phyloP scores from a whole-genome alignment of 2,329 filamentous ascomycete genomes.

The Colletotrichum lupini region DNA sequence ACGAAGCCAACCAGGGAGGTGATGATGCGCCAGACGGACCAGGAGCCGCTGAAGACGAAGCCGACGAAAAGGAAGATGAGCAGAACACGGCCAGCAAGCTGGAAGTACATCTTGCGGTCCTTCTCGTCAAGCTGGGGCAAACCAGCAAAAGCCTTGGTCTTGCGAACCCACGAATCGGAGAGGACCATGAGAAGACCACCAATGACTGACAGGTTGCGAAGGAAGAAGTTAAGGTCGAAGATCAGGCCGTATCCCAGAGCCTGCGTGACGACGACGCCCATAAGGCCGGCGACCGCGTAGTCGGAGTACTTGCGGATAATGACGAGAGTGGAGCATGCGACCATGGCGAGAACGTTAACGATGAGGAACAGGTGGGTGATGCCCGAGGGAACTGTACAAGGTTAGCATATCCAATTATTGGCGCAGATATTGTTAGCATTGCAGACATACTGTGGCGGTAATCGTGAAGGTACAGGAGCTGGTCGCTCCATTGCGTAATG shows the following conservation, averaged over 20 bases:
- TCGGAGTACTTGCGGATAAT: conserved; percentile 94
- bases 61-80: conserved; percentile 98
- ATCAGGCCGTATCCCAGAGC: conserved; percentile 97
- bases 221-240: conserved; percentile 99
- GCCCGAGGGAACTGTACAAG: conserved; percentile 78
- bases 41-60: conserved; percentile 94
- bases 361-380: conserved; percentile 94
- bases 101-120: conserved; percentile 99
- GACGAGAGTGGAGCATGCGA: conserved; percentile 82
- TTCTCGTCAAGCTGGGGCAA: conserved; percentile 96
- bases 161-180: conserved; percentile 97
- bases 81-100: conserved; percentile 93
- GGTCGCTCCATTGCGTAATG: conserved; percentile 96
- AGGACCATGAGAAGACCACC: conserved; percentile 98
- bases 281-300: conserved; percentile 89
- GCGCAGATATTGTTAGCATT: neutral
- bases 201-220: conserved; percentile 97
- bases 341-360: conserved; percentile 90
- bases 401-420: conserved; percentile 23
- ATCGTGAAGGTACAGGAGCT: conserved; percentile 91
- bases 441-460: conserved; percentile 87
- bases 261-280: conserved; percentile 91
- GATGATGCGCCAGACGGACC: conserved; percentile 87
- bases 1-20: conserved; percentile 88
- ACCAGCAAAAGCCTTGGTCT: conserved; percentile 95